A percentile compares a stretch with the other conserved stretches of the same genome.
Conservation (phyloP, 2,329 filamentous ascomycete genomes). For the Ustulina deusta region DNA sequence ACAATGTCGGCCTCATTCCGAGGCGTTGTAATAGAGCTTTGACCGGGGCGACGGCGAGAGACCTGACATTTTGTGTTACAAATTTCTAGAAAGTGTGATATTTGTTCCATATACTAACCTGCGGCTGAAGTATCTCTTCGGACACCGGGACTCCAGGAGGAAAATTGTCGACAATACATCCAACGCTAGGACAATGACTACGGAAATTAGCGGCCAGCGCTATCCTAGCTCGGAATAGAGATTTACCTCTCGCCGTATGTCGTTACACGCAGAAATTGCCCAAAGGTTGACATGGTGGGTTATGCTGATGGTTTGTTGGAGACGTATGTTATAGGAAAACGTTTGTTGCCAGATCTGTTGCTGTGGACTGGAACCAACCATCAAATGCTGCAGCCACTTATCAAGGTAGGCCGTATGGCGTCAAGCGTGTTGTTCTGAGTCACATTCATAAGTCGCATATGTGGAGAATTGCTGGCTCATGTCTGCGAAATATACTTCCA, state of each 20-base stretch:
- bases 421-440: too few relatives aligned
- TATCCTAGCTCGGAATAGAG: slow-evolving; percentile 6
- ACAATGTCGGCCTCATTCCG: slow-evolving; percentile 16
- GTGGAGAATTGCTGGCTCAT: not conserved
- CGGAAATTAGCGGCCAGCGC: slow-evolving; percentile 11
- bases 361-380: slow-evolving; percentile 10
- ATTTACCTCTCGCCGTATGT: slow-evolving; percentile 27
- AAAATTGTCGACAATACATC: slow-evolving; percentile 21
- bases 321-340: slow-evolving; percentile 9
- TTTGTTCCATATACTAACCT: slow-evolving; percentile 21
- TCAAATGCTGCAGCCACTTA: slow-evolving; percentile 10
- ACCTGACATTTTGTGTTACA: slow-evolving; percentile 13
- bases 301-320: slow-evolving; percentile 10
- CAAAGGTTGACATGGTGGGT: slow-evolving; percentile 19
- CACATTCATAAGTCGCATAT: too few relatives aligned
- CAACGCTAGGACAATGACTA: slow-evolving; percentile 20
- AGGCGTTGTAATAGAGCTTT: slow-evolving; percentile 24
- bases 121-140: slow-evolving; percentile 20
- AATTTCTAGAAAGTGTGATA: slow-evolving; percentile 8
- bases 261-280: slow-evolving; percentile 14
- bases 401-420: not conserved
- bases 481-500: too few relatives aligned
- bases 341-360: slow-evolving; percentile 18
- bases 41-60: slow-evolving; percentile 21
- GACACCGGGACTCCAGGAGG: slow-evolving; percentile 19